phyloP scores from a whole-genome alignment of 148 eudicot species.

The Amaranthus cruentus region DNA sequence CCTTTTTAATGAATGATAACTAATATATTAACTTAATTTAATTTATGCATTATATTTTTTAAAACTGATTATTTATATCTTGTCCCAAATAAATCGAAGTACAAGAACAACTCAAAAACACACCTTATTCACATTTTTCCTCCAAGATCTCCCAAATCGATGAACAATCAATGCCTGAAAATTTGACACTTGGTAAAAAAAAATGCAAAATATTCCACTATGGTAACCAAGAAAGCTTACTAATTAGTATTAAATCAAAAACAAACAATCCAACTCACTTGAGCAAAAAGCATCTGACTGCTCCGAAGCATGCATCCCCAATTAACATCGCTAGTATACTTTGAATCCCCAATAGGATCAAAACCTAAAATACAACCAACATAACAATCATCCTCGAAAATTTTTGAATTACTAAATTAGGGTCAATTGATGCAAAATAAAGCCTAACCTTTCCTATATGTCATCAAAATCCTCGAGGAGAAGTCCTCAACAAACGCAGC shows the following conservation, averaged over 20 bases:
- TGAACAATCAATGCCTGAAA: slow-evolving; percentile 74
- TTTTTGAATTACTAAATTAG: neutral
- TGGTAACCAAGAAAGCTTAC: neutral
- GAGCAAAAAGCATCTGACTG: slow-evolving; percentile 98
- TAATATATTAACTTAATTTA: no score
- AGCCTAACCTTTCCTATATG: slow-evolving; percentile 79
- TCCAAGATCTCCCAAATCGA: slow-evolving; percentile 83
- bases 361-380: slow-evolving; percentile 47
- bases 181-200: neutral
- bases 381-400: neutral
- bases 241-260: neutral
- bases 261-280: slow-evolving; percentile 35
- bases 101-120: slow-evolving; percentile 4
- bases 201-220: neutral
- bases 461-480: slow-evolving; percentile 80
- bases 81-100: neutral
- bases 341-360: slow-evolving; percentile 72
- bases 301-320: slow-evolving; percentile 99
- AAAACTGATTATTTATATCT: no score
- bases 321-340: slow-evolving; percentile 83
- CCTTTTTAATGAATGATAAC: neutral
- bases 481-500: slow-evolving; percentile 85
- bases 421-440: slow-evolving; percentile 1
- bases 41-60: no score
- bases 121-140: slow-evolving; percentile 67